A percentile compares a stretch with the other conserved stretches of the same genome.
Evolutionary conservation across 192 early-diverging fungal genomes (phyloP).

Genomic region (Umbelopsis vinacea): DNA sequence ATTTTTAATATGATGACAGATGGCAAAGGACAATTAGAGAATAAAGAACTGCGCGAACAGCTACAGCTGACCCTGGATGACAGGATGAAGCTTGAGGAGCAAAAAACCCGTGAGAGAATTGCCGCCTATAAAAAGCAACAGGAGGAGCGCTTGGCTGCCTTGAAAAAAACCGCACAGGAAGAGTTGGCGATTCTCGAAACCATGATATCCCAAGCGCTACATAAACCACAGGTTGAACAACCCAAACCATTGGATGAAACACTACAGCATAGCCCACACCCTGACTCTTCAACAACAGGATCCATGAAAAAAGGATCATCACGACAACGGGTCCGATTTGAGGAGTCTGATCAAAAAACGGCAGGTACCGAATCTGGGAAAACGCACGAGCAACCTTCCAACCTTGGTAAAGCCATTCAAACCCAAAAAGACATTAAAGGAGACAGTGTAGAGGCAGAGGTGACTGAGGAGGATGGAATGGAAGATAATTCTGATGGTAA

Average conservation of each 20-base stretch:
- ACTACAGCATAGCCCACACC: not conserved
- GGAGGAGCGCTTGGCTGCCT: not conserved
- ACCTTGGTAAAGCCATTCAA: slow-evolving; percentile 6
- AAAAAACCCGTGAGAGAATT: slow-evolving; percentile 12
- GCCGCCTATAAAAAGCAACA: slow-evolving; percentile 7
- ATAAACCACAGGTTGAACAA: not conserved
- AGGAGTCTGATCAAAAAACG: not conserved
- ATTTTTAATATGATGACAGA: too few relatives aligned
- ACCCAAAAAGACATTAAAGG: not conserved
- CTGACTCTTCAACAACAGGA: not conserved
- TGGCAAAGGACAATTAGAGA: not conserved
- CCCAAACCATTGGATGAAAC: not conserved
- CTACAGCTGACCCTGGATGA: not conserved
- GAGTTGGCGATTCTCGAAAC: not conserved
- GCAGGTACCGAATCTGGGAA: not conserved
- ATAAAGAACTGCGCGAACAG: slow-evolving; percentile 1
- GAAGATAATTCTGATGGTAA: not conserved
- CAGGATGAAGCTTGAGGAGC: not conserved
- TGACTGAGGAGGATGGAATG: not conserved
- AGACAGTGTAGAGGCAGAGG: not conserved
- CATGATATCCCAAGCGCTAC: not conserved
- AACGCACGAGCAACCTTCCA: not conserved
- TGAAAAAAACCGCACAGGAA: not conserved
- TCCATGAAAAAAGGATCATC: not conserved
- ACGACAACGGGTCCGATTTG: not conserved